Percentiles rank a stretch among this genome's conserved stretches.
Conservation (phyloP, 2,329 filamentous ascomycete genomes). For the Neofusicoccum kwambonambiense region DNA sequence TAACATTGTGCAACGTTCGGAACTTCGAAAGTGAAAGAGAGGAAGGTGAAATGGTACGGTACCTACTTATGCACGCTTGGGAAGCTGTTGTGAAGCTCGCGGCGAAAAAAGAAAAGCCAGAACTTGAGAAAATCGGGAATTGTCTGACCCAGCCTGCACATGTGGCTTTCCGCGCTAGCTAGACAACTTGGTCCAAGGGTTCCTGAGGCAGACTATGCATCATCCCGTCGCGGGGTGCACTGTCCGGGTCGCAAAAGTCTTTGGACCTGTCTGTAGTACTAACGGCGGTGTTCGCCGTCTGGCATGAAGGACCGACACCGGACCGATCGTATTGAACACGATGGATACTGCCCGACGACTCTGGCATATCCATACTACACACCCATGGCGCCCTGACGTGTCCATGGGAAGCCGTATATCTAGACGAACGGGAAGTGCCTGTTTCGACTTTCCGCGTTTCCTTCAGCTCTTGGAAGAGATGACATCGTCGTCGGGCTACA, state of each 20-base stretch:
- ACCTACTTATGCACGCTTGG: constrained; percentile 4
- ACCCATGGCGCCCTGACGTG: background rate
- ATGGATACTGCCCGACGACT: background rate
- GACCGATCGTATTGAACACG: background rate
- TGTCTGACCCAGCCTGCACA: background rate
- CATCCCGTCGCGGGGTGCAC: background rate
- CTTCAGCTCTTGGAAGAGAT: background rate
- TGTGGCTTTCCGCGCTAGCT: too few species aligned
- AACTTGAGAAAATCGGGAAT: background rate
- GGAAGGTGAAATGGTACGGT: background rate
- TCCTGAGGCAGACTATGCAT: background rate
- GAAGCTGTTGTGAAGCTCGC: background rate
- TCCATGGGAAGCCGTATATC: background rate
- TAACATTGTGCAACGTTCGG: constrained; percentile 3
- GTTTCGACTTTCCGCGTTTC: background rate
- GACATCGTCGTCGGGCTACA: background rate
- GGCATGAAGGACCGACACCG: background rate
- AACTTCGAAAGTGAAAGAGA: background rate
- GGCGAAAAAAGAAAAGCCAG: background rate
- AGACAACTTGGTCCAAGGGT: background rate
- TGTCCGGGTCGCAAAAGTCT: too few species aligned
- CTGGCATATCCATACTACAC: background rate
- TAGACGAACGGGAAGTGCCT: background rate
- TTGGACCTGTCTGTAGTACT: too few species aligned
- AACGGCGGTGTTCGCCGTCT: too few species aligned